phyloP scores from a whole-genome alignment of 352 stramenopile species.

The Globisporangium echinulatum region DNA sequence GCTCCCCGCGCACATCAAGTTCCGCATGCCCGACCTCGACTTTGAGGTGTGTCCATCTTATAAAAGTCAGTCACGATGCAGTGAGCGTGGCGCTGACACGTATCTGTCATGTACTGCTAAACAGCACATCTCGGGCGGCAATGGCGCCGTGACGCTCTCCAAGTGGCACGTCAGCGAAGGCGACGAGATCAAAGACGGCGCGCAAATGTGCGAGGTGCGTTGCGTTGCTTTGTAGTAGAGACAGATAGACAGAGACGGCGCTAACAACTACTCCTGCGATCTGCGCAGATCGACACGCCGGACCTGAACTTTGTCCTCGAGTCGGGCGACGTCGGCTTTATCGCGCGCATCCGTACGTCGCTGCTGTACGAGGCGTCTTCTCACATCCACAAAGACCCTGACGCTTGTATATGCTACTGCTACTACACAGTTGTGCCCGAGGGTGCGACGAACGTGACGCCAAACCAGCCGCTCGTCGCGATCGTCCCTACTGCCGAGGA shows the following conservation, averaged over 20 bases:
- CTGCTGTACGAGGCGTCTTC: too few species aligned
- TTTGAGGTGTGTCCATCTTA: constrained; percentile 43
- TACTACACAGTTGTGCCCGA: constrained; percentile 48
- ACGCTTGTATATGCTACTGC: not conserved
- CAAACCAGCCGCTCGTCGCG: constrained; percentile 66
- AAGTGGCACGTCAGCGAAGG: constrained; percentile 77
- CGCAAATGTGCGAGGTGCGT: constrained; percentile 68
- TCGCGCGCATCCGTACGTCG: constrained; percentile 33
- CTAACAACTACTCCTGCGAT: not conserved
- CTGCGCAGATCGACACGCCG: constrained; percentile 69
- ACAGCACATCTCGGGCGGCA: constrained; percentile 52
- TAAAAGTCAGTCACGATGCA: not conserved
- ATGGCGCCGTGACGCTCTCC: constrained; percentile 49
- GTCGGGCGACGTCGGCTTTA: constrained; percentile 69
- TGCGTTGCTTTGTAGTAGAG: not conserved
- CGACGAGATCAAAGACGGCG: constrained; percentile 51
- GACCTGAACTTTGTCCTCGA: constrained; percentile 79
- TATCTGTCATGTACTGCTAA: not conserved
- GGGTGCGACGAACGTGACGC: constrained; percentile 41
- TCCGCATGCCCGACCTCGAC: constrained; percentile 83
- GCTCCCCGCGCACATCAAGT: constrained; percentile 77
- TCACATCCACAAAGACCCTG: not conserved
- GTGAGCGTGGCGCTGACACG: not conserved
- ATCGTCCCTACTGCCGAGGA: constrained; percentile 65
- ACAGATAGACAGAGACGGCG: not conserved